Evolutionary conservation across 2,329 filamentous ascomycete species (phyloP).

Genomic region (Capronia americana): DNA sequence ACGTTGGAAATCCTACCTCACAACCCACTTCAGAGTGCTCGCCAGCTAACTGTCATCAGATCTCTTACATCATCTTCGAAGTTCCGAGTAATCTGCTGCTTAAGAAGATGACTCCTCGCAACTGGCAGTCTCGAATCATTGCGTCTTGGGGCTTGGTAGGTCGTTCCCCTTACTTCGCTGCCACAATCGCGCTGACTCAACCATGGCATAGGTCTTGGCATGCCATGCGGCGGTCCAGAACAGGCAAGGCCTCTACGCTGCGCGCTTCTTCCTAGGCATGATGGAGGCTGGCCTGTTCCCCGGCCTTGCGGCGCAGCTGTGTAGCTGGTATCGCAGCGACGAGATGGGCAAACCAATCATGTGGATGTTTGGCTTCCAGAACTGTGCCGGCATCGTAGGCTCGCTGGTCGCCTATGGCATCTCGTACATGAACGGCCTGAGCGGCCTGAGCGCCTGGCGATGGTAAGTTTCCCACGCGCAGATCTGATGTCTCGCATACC

Average conservation of each 20-base stretch:
- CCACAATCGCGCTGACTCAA: neutral
- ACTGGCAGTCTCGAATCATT: constrained; percentile 49
- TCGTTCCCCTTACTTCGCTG: neutral
- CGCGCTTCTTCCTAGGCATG: constrained; percentile 51
- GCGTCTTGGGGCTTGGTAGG: constrained; percentile 45
- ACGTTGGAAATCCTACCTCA: neutral
- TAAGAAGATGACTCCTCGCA: constrained; percentile 46
- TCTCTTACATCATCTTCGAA: constrained; percentile 52
- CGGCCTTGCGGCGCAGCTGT: constrained; percentile 51
- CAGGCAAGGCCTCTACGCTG: constrained; percentile 47
- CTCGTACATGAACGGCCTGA: constrained; percentile 38
- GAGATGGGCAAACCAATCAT: constrained; percentile 52
- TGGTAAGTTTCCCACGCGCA: constrained; percentile 29
- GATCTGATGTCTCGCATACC: neutral
- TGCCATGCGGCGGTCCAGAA: constrained; percentile 49
- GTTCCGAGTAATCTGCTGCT: constrained; percentile 50
- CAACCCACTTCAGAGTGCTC: neutral
- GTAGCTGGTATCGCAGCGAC: constrained; percentile 56
- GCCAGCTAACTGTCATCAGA: constrained; percentile 9
- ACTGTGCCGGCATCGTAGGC: constrained; percentile 47
- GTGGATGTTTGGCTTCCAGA: constrained; percentile 53
- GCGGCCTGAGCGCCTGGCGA: constrained; percentile 40
- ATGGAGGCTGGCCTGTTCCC: constrained; percentile 55
- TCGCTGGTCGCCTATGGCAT: constrained; percentile 43
- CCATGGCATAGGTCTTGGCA: constrained; percentile 42